Conservation (phyloP, 805 yeast species). For the Grigorovia humatica region DNA sequence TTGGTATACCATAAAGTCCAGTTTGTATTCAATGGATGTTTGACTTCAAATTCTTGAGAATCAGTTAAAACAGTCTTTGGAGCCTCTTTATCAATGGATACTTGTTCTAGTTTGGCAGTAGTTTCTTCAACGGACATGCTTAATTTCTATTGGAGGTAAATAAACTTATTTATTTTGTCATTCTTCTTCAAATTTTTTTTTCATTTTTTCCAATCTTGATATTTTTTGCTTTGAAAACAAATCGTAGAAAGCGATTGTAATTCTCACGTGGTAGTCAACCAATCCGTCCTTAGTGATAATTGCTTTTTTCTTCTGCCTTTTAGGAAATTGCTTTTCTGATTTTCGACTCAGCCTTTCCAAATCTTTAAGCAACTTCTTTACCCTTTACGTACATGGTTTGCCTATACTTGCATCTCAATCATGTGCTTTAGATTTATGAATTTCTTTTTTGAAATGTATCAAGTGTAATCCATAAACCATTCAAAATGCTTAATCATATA, state of each 20-base stretch:
- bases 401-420: no score
- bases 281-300: neutral
- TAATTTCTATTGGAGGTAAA: neutral
- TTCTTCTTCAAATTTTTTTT: neutral
- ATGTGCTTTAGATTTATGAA: no score
- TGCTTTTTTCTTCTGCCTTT: no score
- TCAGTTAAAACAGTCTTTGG: constrained; percentile 26
- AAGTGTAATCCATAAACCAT: no score
- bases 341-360: no score
- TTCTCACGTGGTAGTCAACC: neutral
- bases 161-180: neutral
- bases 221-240: neutral
- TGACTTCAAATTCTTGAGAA: constrained; percentile 26
- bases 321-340: no score
- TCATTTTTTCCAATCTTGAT: neutral
- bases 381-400: no score
- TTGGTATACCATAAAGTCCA: constrained; percentile 98
- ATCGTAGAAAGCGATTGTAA: neutral
- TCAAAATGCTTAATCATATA: no score
- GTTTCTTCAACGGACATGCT: constrained; percentile 30
- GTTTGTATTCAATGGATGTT: constrained; percentile 78
- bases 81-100: constrained; percentile 8
- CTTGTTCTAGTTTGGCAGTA: constrained; percentile 24
- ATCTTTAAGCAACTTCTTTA: no score
- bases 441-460: no score